phyloP scores from a whole-genome alignment of 495 filamentous ascomycete species.

The Xylaria venustula region DNA sequence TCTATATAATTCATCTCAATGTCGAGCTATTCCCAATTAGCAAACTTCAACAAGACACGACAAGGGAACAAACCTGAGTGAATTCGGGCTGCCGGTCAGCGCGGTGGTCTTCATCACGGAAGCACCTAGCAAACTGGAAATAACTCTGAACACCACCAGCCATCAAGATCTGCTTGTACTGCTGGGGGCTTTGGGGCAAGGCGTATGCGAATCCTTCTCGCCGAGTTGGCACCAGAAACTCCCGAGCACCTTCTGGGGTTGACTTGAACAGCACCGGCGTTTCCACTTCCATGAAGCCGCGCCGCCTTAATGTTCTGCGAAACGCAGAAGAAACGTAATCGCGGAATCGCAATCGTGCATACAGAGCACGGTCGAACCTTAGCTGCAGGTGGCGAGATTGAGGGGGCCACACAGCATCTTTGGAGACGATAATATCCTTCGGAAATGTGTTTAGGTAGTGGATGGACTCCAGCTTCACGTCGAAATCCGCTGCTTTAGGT shows the following conservation, averaged over 20 bases:
- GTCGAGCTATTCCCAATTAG: slow-evolving; percentile 63
- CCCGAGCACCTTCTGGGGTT: slow-evolving; percentile 90
- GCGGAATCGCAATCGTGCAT: slow-evolving; percentile 61
- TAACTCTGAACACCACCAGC: slow-evolving; percentile 78
- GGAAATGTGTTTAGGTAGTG: slow-evolving; percentile 72
- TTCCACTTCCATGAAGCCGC: slow-evolving; percentile 75
- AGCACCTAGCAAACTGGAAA: slow-evolving; percentile 91
- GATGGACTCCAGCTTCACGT: slow-evolving; percentile 55
- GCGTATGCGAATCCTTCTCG: slow-evolving; percentile 75
- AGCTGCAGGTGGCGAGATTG: slow-evolving; percentile 82
- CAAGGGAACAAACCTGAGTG: slow-evolving; percentile 64
- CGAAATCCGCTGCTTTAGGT: neutral
- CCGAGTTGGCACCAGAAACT: slow-evolving; percentile 92
- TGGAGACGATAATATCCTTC: slow-evolving; percentile 69
- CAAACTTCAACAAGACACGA: neutral
- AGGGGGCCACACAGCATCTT: slow-evolving; percentile 67
- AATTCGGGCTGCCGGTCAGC: slow-evolving; percentile 97
- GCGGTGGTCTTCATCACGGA: slow-evolving; percentile 90
- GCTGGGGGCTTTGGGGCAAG: slow-evolving; percentile 92
- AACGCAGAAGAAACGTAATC: slow-evolving; percentile 50
- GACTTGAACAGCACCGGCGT: slow-evolving; percentile 96
- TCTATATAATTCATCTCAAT: slow-evolving; percentile 85
- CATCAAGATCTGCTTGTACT: slow-evolving; percentile 99
- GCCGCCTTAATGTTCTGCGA: slow-evolving; percentile 49
- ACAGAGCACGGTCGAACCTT: slow-evolving; percentile 63